Evolutionary conservation across 2,329 filamentous ascomycete genomes (phyloP), one percentile per base, ranked within the genome.

Genomic region (Pseudogymnoascus sp.): DNA sequence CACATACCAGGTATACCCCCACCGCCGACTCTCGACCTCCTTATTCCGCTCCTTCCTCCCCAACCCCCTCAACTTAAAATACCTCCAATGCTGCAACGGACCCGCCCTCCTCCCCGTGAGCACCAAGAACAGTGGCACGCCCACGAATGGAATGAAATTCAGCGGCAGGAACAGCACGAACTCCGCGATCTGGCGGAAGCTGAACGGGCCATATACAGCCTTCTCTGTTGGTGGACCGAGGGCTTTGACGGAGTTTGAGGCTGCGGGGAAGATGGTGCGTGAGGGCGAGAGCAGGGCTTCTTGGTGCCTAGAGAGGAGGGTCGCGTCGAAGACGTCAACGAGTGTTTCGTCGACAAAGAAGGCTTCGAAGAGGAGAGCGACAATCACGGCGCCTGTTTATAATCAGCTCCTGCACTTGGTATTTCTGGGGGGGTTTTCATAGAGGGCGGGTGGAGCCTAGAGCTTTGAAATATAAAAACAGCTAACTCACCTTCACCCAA

Each of bases 51-150:
- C 84, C 69, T 89, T 86, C 74, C 88, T 91, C 41, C 83, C 83
- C 67, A 96, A 81, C 0, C 88, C 90, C 41, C 87, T 81, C 59
- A 99, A 79, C 70, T 92, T 85, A 73, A 93, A 97, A 81, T 95
- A 97, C 64, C 95, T 82, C 80, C 93, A 95, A 70, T 97, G 93
- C 62, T 95, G 88, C 28, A 98, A 84, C 33, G 93, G 95, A 0
- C 95, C 93, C 4, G 91, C 85, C 26, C 93, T 83, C 56, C 93
- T 91, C 1, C 93, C 95, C 0, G 93, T 97, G 68, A 96, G 82
- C 63, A 96, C 76, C 65, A 99, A 83, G 74, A 97, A 99, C 66
- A 95, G 82, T 0, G 91, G 90, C 0, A 89, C 89, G 14, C 93
- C 93, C 12, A 91, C 84, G 56, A 89, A 85, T 0, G 93, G 93